Percentiles rank a stretch among this genome's conserved stretches.
Evolutionary conservation across 106 monocot species (phyloP).

Genomic region (Narthecium ossifragum): DNA sequence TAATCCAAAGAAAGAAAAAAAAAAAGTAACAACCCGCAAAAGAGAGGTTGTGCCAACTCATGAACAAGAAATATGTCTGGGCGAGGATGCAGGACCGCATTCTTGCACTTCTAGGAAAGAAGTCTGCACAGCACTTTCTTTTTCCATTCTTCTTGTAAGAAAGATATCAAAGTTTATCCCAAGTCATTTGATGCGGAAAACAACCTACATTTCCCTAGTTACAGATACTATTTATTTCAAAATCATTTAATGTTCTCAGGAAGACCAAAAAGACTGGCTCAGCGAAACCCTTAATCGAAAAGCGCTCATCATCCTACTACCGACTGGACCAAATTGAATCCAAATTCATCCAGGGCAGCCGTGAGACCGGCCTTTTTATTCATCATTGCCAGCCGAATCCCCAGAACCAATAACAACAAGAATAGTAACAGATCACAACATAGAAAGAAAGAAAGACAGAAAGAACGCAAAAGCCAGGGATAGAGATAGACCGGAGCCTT

Average conservation of each 20-base stretch:
- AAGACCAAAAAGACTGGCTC: constrained; percentile 13
- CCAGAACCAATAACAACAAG: neutral
- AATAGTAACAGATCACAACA: neutral
- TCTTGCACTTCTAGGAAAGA: neutral
- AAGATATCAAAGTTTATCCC: neutral
- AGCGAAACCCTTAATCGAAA: constrained; percentile 13
- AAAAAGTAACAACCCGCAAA: too few species aligned
- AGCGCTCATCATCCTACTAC: constrained; percentile 21
- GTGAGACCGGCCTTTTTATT: constrained; percentile 39
- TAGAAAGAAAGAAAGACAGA: neutral
- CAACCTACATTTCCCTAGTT: neutral
- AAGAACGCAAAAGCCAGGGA: neutral
- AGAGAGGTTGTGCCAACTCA: too few species aligned
- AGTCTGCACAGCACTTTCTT: neutral
- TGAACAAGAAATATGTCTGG: too few species aligned
- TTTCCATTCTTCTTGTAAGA: too few species aligned
- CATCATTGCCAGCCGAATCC: constrained; percentile 20
- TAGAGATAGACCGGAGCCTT: constrained; percentile 32
- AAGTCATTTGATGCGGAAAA: neutral
- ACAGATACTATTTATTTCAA: too few species aligned
- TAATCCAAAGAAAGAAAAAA: too few species aligned
- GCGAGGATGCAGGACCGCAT: too few species aligned
- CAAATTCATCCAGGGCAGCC: constrained; percentile 14
- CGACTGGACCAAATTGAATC: constrained; percentile 11
- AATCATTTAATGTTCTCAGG: too few species aligned